phyloP scores from a whole-genome alignment of 2,329 filamentous ascomycete genomes.

The Dothiorella sarmentorum region DNA sequence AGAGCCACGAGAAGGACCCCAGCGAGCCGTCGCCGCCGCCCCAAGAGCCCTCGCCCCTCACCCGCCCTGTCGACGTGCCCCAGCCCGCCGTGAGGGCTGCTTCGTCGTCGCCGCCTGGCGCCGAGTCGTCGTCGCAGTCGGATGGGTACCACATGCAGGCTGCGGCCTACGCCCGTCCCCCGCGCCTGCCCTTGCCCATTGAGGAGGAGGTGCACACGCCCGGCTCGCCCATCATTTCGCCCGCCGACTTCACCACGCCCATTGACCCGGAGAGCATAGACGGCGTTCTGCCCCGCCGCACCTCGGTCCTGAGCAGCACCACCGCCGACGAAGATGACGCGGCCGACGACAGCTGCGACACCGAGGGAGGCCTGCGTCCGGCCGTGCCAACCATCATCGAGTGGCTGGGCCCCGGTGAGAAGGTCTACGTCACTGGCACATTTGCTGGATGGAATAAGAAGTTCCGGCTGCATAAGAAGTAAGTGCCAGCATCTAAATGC shows the following conservation, averaged over 20 bases:
- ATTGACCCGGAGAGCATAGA: constrained; percentile 44
- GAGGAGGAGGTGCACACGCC: constrained; percentile 87
- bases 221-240: constrained; percentile 80
- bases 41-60: constrained; percentile 28
- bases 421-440: constrained; percentile 93
- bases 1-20: constrained; percentile 32
- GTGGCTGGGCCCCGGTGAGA: constrained; percentile 80
- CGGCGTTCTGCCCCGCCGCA: constrained; percentile 53
- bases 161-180: constrained; percentile 61
- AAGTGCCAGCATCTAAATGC: constrained; percentile 44
- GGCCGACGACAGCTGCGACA: constrained; percentile 63
- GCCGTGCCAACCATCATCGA: constrained; percentile 82
- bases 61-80: constrained; percentile 41
- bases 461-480: constrained; percentile 81
- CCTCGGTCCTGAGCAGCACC: constrained; percentile 53
- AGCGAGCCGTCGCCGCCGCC: constrained; percentile 9
- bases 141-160: constrained; percentile 37
- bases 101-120: constrained; percentile 29
- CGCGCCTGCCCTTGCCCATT: constrained; percentile 86
- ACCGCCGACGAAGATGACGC: constrained; percentile 64
- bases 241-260: constrained; percentile 58
- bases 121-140: constrained; percentile 19
- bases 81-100: constrained; percentile 20
- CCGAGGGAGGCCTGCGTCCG: constrained; percentile 67
- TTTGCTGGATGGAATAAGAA: constrained; percentile 98